Evolutionary conservation across 768 basidiomycete species (phyloP), one percentile per base, ranked within the genome.

Genomic region (Suillus placidus): DNA sequence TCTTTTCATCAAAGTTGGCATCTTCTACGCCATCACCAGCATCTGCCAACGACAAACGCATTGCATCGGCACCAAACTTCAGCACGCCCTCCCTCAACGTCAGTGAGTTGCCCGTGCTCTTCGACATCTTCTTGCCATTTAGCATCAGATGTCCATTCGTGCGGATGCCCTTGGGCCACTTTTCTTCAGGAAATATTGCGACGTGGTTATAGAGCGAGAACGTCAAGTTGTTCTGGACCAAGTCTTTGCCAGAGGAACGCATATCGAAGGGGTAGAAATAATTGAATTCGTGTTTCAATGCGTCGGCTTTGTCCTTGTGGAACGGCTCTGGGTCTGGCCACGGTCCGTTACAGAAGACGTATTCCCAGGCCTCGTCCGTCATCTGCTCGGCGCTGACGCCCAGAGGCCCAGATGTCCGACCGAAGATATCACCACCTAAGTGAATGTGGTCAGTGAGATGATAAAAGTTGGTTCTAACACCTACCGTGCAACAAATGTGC

Each of bases 191-290:
- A 86, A 99, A 98, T 51, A 99, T 78, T 6, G 97, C 96, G n/a
- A 91, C 89, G 77, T 99, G 97, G 74, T 90, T 91, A 83, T 99
- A 99, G 69, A 97, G 79, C 60, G 88, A 88, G 82, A 99, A 98
- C 0, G 97, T 95, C 73, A 99, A 74, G 77, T 99, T 91, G 78
- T 99, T 99, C 45, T 91, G 92, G 66, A 99, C 91, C 67, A 99
- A 84, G 73, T 99, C 97, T 78, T 99, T 99, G 63, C 93, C 97
- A 14, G 97, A 99, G 16, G 97, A 98, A 57, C 97, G 93, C 71
- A 99, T 87, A 80, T 99, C 94, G 83, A 98, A 91, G 62, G 97
- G 97, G 79, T 99, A 99, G 83, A 97, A 99, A 83, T 98, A 99
- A 38, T 91, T 82, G 84, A 90, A 99, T 78, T 95, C 91, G 77